phyloP scores from a whole-genome alignment of 495 filamentous ascomycete genomes.

The Penicillium desertorum region DNA sequence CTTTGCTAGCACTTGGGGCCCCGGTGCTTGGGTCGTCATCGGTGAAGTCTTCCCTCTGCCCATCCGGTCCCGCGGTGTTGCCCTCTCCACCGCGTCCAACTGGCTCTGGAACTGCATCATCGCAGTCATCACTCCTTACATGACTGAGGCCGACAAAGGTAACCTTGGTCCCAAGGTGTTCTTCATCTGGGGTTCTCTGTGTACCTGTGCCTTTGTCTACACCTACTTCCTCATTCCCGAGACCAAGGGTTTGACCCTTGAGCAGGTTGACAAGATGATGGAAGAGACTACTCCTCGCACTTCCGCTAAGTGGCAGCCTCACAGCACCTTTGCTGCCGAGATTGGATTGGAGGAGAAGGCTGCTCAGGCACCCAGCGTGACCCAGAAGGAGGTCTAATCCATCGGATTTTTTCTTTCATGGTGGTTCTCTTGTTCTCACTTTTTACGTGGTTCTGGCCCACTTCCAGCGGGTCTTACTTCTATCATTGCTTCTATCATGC shows the following conservation, averaged over 20 bases:
- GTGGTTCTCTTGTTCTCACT: background rate
- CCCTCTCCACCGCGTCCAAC: constrained; percentile 78
- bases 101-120: constrained; percentile 84
- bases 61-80: constrained; percentile 79
- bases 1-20: constrained; percentile 77
- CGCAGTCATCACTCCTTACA: constrained; percentile 76
- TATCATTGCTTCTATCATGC: constrained; percentile 9
- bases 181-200: constrained; percentile 80
- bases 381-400: constrained; percentile 37
- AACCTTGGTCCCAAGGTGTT: constrained; percentile 78
- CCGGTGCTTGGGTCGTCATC: constrained; percentile 76
- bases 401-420: background rate
- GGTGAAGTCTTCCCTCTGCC: constrained; percentile 85
- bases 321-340: constrained; percentile 67
- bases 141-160: constrained; percentile 63
- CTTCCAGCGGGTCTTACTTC: background rate
- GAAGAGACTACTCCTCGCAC: constrained; percentile 77
- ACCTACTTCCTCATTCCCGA: constrained; percentile 80
- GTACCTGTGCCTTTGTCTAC: constrained; percentile 63
- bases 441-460: constrained; percentile 8
- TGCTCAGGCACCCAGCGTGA: constrained; percentile 33
- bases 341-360: constrained; percentile 56
- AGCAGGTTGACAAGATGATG: constrained; percentile 89
- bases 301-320: constrained; percentile 73
- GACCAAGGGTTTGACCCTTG: constrained; percentile 84